Base-by-base conservation (phyloP, 768 basidiomycete species). In the Agaricus subrufescens region DNA sequence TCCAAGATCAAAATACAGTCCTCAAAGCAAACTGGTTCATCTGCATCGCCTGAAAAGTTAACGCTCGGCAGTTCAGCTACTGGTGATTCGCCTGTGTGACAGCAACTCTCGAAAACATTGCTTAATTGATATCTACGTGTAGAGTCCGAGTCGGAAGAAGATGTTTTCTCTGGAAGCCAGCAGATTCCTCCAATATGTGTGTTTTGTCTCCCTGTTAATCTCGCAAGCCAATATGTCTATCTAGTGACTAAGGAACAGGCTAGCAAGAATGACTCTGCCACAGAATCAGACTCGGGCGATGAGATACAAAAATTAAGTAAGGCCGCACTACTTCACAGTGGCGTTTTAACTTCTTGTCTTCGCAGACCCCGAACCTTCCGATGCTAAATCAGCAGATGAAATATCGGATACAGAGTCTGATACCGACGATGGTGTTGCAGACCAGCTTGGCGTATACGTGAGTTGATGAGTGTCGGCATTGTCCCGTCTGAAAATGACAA, bases 351-450 rank as follows among this genome's bases (percentile, higher is more conserved):
- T 40, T 12, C 26, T 6, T 27, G 9, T 10, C 15, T 42, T 14
- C 15, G n/a, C 39, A 52, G 51, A 37, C 11, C 26, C 11, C 29
- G 48, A 47, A 27, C 25, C 42, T n/a, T 31, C 39, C 30, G 38
- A 19, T 12, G 26, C 50, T 46, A 43, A 53, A 50, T 59, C 30
- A 27, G 52, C 55, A 44, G 58, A 52, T 12, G 48, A 54, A 47
- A 67, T 59, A 25, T 78, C 77, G 9, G 71, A 69, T 50, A 80
- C 81, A 10, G 79, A 82, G 60, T 71, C 75, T 15, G 80, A 80
- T 57, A 67, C 67, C 56, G 65, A 59, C 26, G 64, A 68, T 12
- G 49, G 47, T 47, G 58, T 30, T 50, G 37, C 44, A 14, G 46
- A 23, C 8, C 40, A 34, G 31, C 43, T 45, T 76, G 26, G 30